Conservation (phyloP, 352 stramenopile genomes). For the Pythium graminicola region DNA sequence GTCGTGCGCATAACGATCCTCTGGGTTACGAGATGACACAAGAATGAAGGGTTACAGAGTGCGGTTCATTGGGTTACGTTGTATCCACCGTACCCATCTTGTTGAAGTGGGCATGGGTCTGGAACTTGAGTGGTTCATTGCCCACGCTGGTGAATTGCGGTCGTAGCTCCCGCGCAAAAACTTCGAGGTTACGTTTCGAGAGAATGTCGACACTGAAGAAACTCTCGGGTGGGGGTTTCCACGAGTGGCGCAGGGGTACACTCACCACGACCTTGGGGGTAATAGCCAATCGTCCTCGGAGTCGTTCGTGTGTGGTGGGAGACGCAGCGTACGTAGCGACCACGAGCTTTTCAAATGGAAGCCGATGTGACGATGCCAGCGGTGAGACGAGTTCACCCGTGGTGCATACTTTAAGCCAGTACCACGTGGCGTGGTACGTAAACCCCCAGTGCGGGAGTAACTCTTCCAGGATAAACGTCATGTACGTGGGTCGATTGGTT, state of each 20-base stretch:
- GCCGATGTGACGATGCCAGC: slow-evolving; percentile 47
- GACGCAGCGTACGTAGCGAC: slow-evolving; percentile 41
- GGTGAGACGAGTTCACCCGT: slow-evolving; percentile 54
- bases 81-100: background rate
- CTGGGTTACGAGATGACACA: background rate
- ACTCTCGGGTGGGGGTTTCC: slow-evolving; percentile 60
- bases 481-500: slow-evolving; percentile 59
- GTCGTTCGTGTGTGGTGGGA: background rate
- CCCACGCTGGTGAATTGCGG: slow-evolving; percentile 56
- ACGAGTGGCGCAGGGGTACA: slow-evolving; percentile 67
- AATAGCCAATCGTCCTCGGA: slow-evolving; percentile 29
- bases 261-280: slow-evolving; percentile 43
- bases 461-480: slow-evolving; percentile 46
- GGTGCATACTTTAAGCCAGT: slow-evolving; percentile 65
- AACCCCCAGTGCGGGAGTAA: slow-evolving; percentile 58
- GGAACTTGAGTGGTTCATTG: slow-evolving; percentile 41
- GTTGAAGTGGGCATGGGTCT: slow-evolving; percentile 17
- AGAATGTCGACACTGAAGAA: slow-evolving; percentile 33
- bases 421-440: slow-evolving; percentile 51
- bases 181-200: slow-evolving; percentile 30
- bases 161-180: slow-evolving; percentile 66
- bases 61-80: slow-evolving; percentile 1
- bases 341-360: slow-evolving; percentile 62
- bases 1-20: slow-evolving; percentile 2
- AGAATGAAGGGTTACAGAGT: background rate